Evolutionary conservation across 1,284 basidiomycete species (phyloP), one percentile per base, ranked within the genome.

Genomic region (Austropuccinia psidii): DNA sequence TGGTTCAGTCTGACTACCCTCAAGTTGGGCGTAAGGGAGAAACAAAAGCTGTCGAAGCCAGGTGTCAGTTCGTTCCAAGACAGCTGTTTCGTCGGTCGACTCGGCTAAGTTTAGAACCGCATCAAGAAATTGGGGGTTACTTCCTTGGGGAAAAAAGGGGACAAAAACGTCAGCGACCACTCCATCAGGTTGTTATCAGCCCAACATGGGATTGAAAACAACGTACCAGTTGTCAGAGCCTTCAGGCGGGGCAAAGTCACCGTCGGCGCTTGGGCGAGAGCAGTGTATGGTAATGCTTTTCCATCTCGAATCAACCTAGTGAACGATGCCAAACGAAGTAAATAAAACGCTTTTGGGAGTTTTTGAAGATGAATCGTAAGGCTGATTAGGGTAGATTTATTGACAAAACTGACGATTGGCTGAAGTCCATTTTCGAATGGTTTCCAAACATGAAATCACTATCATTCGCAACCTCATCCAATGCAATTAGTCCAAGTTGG

Each of bases 241-340:
- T 78, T 78, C 1, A 78, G 70, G 15, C 77, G 72, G 2, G 77
- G 77, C 4, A 78, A 72, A 9, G 77, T 78, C 6, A 78, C 77
- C 13, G 77, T 78, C 3, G 77, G 77, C 0, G 77, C n/a, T 45
- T 76, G 76, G 1, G 77, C 76, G 37, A 77, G 19, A 4, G 77
- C 76, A 9, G 76, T 77, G 47, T 69, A 77, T 4, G 77, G 75
- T 0, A 76, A 50, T 4, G 75, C 77, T 1, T 60, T 70, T 1
- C 76, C 75, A 3, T 27, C 15, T 1, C 54, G 35, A 64, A 78
- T 31, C 49, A 77, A 64, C 3, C 77, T 78, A 43, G 24, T 0
- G 7, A 9, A 60, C 4, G 21, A 24, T 33, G 0, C 24, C 24
- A 19, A 29, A 13, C 21, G 49, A 15, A 43, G 8, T 45, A n/a